Base-by-base conservation (phyloP, 805 yeast genomes). In the Candida arabinofermentans region DNA sequence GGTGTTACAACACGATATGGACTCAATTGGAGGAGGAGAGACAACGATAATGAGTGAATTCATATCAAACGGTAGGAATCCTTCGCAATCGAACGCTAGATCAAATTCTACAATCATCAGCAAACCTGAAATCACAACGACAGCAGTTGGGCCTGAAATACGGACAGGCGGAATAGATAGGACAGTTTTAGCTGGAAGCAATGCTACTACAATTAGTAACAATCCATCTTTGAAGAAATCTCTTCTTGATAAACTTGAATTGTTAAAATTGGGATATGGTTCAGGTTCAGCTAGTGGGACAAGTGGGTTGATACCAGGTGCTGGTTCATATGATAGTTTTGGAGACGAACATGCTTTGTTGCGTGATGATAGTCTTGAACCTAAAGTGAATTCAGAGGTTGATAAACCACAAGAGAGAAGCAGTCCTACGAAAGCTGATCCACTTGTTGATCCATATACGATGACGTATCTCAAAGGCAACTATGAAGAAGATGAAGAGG, bases 241-340 rank as follows among this genome's bases (percentile, higher is more conserved):
- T 7, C 14, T 50, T 5, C 16, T 43, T 12, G 44, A 44, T 12
- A 48, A 39, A 22, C 16, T 50, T 21, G 54, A 50, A 31, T 34
- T 43, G 17, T 27, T 50, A 27, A 50, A 50, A 18, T 41, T 50
- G 16, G 48, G 47, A 10, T 32, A 16, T 18, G 29, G 35, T 19
- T 8, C 12, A 13, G 31, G 18, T 4, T n/a, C 5, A 9, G 30
- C 14, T 14, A 27, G 30, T 27, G 30, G 14, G 2, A 7, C 16
- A 24, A 24, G 27, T 24, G 27, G 27, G 8, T n/a, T 23, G 24
- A 9, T 23, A 7, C 24, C 9, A 9, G 35, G 35, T 33, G 19
- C 26, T 33, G 24, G 35, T 12, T 13, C n/a, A 24, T n/a, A 8
- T 22, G 21, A 22, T 19, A 17, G 19, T 10, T 4, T 8, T 24